Evolutionary conservation across 345 rosid species (phyloP), one percentile per base, ranked within the genome.

Genomic region (Draba incana): DNA sequence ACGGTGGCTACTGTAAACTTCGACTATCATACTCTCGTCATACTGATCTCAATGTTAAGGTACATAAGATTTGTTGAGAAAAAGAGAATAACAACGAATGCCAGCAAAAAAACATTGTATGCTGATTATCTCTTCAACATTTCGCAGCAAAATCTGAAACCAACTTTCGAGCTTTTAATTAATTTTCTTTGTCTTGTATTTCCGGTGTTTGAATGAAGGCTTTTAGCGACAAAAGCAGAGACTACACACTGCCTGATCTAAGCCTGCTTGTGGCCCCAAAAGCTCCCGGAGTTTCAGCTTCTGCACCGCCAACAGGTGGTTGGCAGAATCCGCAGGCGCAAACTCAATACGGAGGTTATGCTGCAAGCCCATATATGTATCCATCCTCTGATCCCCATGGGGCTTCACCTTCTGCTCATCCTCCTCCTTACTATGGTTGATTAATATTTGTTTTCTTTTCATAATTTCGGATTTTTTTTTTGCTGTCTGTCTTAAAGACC

Each of bases 11-110:
- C 80, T 94, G 96, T 91, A 91, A 94, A 97, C 97, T 94, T 94
- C 97, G 90, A 89, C 97, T 93, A 90, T 81, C 96, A 88, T 90
- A 93, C 89, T 90, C 99, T 91, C 96, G 97, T 94, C 99, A 94
- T 94, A 91, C 97, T 94, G 99, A 94, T 91, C 99, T 94, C 88
- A 94, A 91, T 91, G 90, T 94, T 62, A 94, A 94, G 99, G 96
- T 94, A 94, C 85, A 84, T 77, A 83, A 51, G 78, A 57, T 58
- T 81, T 84, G 86, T 84, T 64, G 78, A 11, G 46, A 37, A 70
- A 49, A 75, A 73, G 49, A 73, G 42, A 78, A 72, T 72, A 70
- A 71, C 47, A 66, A 77, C 62, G 62, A 79, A 78, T 73, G 69
- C 66, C 59, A 68, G 75, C 80, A 55, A 79, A 71, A 71, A 70